Conservation (phyloP, 352 stramenopile genomes). For the Phytophthora rubi region DNA sequence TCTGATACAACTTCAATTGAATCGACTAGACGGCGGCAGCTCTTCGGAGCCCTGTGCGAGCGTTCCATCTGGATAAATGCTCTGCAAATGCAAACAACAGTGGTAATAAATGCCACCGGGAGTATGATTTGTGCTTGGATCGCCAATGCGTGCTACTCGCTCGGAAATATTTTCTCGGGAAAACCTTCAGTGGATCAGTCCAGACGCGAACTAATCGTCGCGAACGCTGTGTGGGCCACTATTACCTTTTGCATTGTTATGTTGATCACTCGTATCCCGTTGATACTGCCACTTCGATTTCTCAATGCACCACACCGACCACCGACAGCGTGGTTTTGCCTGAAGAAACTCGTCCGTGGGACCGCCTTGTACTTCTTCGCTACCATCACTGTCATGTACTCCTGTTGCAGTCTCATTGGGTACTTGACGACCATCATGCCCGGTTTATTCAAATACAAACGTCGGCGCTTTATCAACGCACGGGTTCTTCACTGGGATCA, state of each 20-base stretch:
- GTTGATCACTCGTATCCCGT: not conserved
- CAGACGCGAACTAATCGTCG: slow-evolving; percentile 5
- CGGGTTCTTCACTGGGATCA: slow-evolving; percentile 11
- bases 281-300: slow-evolving; percentile 21
- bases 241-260: slow-evolving; percentile 12
- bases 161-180: slow-evolving; percentile 11
- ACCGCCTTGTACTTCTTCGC: not conserved
- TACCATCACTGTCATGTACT: not conserved
- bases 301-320: not conserved
- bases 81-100: not conserved
- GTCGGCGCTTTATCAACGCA: slow-evolving; percentile 6
- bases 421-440: slow-evolving; percentile 5
- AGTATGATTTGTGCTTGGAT: slow-evolving; percentile 22
- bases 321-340: slow-evolving; percentile 20
- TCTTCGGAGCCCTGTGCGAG: not conserved
- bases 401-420: not conserved
- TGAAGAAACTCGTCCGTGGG: slow-evolving; percentile 12
- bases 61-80: not conserved
- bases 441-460: slow-evolving; percentile 11
- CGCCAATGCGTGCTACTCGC: slow-evolving; percentile 10
- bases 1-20: not conserved
- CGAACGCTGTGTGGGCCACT: slow-evolving; percentile 12
- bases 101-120: slow-evolving; percentile 7
- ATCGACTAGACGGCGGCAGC: not conserved
- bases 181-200: slow-evolving; percentile 18